phyloP scores from a whole-genome alignment of 23 red algal genomes.

The Gracilaria domingensis region DNA sequence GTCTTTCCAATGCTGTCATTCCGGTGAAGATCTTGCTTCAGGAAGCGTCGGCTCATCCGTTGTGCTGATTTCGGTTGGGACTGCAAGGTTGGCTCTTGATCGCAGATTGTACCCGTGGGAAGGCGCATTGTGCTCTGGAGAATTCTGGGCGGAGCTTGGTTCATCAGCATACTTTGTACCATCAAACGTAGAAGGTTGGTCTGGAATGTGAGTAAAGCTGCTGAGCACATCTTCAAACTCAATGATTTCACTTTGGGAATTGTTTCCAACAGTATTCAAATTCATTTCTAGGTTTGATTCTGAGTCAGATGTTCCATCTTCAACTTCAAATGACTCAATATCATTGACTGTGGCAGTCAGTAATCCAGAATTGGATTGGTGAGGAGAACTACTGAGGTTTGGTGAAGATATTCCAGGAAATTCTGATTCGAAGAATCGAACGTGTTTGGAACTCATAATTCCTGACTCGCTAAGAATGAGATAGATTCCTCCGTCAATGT shows the following conservation, averaged over 20 bases:
- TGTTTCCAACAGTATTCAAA: too few relatives aligned
- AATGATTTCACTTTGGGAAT: too few relatives aligned
- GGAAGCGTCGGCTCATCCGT: slow-evolving; percentile 13
- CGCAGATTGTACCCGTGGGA: not conserved
- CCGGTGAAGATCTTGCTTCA: not conserved
- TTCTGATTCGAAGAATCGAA: not conserved
- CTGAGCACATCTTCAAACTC: too few relatives aligned
- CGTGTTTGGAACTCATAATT: not conserved
- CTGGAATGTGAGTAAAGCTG: too few relatives aligned
- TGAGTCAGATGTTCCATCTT: too few relatives aligned
- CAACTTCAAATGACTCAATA: too few relatives aligned
- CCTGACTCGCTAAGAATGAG: not conserved
- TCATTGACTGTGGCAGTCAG: too few relatives aligned
- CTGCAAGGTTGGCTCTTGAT: not conserved
- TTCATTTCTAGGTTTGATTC: too few relatives aligned
- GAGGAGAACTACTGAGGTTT: too few relatives aligned
- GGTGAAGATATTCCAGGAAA: slow-evolving; percentile 14
- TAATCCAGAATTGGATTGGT: too few relatives aligned
- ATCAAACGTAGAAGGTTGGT: slow-evolving; percentile 25
- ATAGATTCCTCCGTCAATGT: not conserved
- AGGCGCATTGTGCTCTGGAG: not conserved
- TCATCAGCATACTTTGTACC: not conserved
- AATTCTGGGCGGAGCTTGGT: too few relatives aligned
- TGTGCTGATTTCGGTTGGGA: not conserved
- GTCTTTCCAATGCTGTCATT: slow-evolving; percentile 37